Conservation (phyloP, 2,329 filamentous ascomycete species). For the Nemania sp. region DNA sequence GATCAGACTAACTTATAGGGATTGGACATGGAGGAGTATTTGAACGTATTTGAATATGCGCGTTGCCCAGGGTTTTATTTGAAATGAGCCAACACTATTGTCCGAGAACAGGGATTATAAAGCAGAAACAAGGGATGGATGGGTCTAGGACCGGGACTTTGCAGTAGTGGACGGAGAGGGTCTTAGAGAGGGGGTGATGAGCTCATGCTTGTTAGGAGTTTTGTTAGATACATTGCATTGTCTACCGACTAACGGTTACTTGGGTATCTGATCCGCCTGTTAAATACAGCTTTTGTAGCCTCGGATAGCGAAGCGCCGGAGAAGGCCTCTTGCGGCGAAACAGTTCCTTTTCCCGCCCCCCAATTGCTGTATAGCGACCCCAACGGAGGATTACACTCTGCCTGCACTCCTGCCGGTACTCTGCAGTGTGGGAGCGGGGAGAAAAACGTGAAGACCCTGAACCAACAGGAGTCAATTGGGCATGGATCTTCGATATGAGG, state of each 20-base stretch:
- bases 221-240: slow-evolving; percentile 6
- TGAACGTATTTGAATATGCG: slow-evolving; percentile 20
- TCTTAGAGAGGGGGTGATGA: slow-evolving; percentile 16
- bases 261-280: no score
- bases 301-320: slow-evolving; percentile 25
- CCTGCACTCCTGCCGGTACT: background rate
- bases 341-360: background rate
- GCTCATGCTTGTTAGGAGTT: slow-evolving; percentile 15
- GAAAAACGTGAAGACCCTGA: slow-evolving; percentile 15
- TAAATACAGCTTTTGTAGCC: no score
- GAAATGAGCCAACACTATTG: slow-evolving; percentile 18
- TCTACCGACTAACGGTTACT: no score
- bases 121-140: slow-evolving; percentile 17
- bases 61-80: slow-evolving; percentile 25
- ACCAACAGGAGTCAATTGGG: background rate
- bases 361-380: slow-evolving; percentile 5
- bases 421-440: background rate
- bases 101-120: slow-evolving; percentile 12
- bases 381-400: background rate
- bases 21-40: background rate
- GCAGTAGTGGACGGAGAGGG: background rate
- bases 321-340: background rate
- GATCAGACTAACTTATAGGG: slow-evolving; percentile 1
- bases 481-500: slow-evolving; percentile 9
- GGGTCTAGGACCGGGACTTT: slow-evolving; percentile 11